Evolutionary conservation across 805 yeast species (phyloP), one percentile per base, ranked within the genome.

Genomic region (Myxozyma sirexii): DNA sequence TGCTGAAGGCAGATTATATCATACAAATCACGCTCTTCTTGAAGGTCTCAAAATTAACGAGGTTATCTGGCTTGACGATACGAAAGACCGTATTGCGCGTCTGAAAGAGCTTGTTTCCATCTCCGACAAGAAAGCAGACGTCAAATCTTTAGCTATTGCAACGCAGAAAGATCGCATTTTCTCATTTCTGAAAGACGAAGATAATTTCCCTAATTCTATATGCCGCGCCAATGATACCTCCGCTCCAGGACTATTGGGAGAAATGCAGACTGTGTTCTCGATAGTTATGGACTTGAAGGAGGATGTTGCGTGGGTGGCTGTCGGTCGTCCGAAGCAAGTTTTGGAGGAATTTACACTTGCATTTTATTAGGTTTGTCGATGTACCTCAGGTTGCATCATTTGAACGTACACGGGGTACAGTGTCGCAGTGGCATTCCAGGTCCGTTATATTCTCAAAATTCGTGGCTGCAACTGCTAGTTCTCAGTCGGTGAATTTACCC

Each of bases 241-340:
- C 8, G 54, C 58, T 21, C 49, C 61, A 19, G 66, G 66, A 5
- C 19, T 59, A 43, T 50, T 62, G n/a, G 66, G 66, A 6, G 58
- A 56, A 31, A 42, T 62, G 65, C 66, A 62, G 47, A 69, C 72
- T 2, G 58, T 69, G 39, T 69, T 69, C 59, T 65, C 68, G 27
- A 69, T 69, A 27, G 66, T 66, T 41, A 69, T 69, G 72, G 69
- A 69, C 46, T 56, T 69, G 42, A 60, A 51, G 15, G 56, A 43
- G 23, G 59, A 42, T 21, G 38, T 33, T n/a, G 72, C 69, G 35
- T 55, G 60, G 58, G 63, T 69, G 1, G 46, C 44, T 15, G 63
- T 67, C 13, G 72, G 72, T 4, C 51, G 70, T 6, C 72, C 72
- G 21, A 62, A 62, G 39, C 59, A 56, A 24, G 44, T 54, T 24